Conservation (phyloP, 129 eudicot species). For the Flaveria linearis region DNA sequence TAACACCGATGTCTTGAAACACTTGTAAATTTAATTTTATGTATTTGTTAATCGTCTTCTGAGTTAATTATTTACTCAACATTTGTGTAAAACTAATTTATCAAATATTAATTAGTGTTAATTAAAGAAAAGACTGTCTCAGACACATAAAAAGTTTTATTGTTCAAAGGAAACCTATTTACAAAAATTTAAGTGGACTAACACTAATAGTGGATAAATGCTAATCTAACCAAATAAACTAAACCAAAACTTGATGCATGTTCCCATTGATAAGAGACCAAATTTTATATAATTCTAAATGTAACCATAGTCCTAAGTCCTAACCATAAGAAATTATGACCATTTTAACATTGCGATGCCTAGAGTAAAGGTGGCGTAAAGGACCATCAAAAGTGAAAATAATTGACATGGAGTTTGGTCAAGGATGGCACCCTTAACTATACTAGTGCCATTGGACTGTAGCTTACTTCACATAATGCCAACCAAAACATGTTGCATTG, state of each 20-base stretch:
- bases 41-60: too few relatives aligned
- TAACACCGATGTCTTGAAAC: too few relatives aligned
- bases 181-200: neutral
- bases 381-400: neutral
- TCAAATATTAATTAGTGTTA: too few relatives aligned
- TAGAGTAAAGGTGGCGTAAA: neutral
- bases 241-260: neutral
- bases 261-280: neutral
- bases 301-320: neutral
- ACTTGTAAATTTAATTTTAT: too few relatives aligned
- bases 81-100: too few relatives aligned
- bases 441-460: slow-evolving; percentile 5
- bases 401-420: slow-evolving; percentile 16
- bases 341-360: slow-evolving; percentile 12
- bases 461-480: slow-evolving; percentile 17
- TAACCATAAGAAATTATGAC: neutral
- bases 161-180: neutral
- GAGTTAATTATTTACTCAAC: too few relatives aligned
- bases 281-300: neutral
- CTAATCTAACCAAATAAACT: neutral
- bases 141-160: too few relatives aligned
- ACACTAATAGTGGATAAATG: neutral
- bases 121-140: too few relatives aligned
- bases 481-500: neutral
- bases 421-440: slow-evolving; percentile 15